phyloP scores from a whole-genome alignment of 2,329 filamentous ascomycete species.

The Sclerotinia trifoliorum region DNA sequence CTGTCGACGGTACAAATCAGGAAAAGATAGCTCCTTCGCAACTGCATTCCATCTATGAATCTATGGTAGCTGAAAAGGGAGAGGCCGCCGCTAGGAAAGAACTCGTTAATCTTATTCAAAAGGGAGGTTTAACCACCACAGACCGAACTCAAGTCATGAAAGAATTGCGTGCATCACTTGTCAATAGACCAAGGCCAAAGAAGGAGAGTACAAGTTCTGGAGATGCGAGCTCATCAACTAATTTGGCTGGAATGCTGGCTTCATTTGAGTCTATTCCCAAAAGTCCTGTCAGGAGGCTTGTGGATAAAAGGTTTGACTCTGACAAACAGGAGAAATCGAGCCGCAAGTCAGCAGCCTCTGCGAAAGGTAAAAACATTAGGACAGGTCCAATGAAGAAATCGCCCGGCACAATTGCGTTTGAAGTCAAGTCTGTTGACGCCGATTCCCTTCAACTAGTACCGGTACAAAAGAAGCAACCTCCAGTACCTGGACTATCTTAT shows the following conservation, averaged over 20 bases:
- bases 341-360: background rate
- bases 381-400: conserved; percentile 15
- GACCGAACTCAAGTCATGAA: conserved; percentile 19
- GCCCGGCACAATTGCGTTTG: conserved; percentile 22
- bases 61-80: conserved; percentile 19
- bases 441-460: conserved; percentile 34
- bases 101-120: conserved; percentile 20
- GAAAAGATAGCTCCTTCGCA: conserved; percentile 15
- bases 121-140: conserved; percentile 20
- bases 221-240: background rate
- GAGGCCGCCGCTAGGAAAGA: conserved; percentile 14
- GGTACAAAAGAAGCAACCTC: conserved; percentile 33
- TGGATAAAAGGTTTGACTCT: background rate
- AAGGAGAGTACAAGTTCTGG: background rate
- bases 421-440: conserved; percentile 36
- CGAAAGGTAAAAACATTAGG: background rate
- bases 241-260: conserved; percentile 17
- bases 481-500: conserved; percentile 39
- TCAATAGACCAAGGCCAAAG: background rate
- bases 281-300: background rate
- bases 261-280: conserved; percentile 16
- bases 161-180: conserved; percentile 20
- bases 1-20: background rate
- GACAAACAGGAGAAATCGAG: background rate
- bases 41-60: conserved; percentile 19